Evolutionary conservation across 2,329 filamentous ascomycete species (phyloP).

Genomic region (Delphinella strobiligena): DNA sequence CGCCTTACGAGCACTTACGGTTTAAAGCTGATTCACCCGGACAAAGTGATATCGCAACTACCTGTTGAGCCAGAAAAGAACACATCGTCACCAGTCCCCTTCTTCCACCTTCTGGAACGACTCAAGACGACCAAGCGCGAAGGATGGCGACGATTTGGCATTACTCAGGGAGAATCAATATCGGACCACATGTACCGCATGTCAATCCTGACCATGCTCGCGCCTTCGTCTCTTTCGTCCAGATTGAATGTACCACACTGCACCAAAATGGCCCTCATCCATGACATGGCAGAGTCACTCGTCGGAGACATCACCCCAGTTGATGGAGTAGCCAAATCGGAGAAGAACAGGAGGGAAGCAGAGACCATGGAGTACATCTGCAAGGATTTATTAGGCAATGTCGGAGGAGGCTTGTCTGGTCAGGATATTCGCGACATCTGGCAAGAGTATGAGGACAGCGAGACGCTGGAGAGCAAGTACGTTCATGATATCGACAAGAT

Average conservation of each 20-base stretch:
- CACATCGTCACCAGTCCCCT: constrained; percentile 65
- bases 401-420: constrained; percentile 59
- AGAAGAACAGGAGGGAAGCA: constrained; percentile 80
- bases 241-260: constrained; percentile 69
- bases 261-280: constrained; percentile 88
- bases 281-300: constrained; percentile 93
- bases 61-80: constrained; percentile 44
- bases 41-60: constrained; percentile 51
- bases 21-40: not conserved
- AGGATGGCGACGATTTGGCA: constrained; percentile 84
- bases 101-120: constrained; percentile 88
- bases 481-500: constrained; percentile 98
- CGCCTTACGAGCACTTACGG: not conserved
- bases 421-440: constrained; percentile 66
- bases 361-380: constrained; percentile 89
- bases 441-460: constrained; percentile 87
- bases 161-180: constrained; percentile 71
- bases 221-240: constrained; percentile 59
- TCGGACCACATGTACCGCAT: constrained; percentile 99
- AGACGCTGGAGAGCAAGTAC: constrained; percentile 74
- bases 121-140: constrained; percentile 95
- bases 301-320: constrained; percentile 96
- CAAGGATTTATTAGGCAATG: constrained; percentile 56
- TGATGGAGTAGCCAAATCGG: constrained; percentile 69
- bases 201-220: constrained; percentile 90